phyloP scores from a whole-genome alignment of 1,284 basidiomycete species.

The Ganoderma leucocontextum region DNA sequence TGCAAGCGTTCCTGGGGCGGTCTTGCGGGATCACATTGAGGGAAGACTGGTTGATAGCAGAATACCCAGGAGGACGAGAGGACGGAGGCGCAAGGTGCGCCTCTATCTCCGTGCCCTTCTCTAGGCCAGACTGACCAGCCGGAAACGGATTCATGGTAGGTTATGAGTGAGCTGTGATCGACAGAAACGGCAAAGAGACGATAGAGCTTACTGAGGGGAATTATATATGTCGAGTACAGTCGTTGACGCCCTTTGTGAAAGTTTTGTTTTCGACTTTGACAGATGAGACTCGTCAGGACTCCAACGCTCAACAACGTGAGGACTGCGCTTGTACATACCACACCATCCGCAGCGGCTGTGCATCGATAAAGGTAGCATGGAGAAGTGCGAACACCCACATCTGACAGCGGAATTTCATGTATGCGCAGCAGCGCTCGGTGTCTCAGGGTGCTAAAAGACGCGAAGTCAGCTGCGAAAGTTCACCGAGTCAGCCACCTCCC shows the following conservation, averaged over 20 bases:
- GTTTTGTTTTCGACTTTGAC: neutral
- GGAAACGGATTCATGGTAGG: neutral
- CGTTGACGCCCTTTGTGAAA: neutral
- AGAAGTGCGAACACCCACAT: neutral
- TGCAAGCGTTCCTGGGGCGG: constrained; percentile 24
- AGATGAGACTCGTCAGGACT: neutral
- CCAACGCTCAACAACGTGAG: neutral
- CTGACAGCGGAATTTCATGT: neutral
- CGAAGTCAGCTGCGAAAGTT: neutral
- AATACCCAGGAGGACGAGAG: neutral
- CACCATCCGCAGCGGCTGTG: constrained; percentile 6
- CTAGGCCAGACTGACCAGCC: neutral
- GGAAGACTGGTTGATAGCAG: neutral
- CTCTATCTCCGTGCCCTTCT: neutral
- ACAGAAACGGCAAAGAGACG: neutral
- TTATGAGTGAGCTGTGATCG: neutral
- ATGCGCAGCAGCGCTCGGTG: constrained; percentile 1
- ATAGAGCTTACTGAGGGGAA: neutral
- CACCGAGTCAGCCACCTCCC: neutral
- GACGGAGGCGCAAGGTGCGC: neutral
- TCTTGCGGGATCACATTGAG: constrained; percentile 11
- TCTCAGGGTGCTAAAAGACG: neutral
- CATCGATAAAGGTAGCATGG: neutral
- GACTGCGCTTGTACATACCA: neutral
- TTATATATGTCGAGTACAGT: neutral